A percentile compares a stretch with the other conserved stretches of the same genome.
Evolutionary conservation across 2,329 filamentous ascomycete genomes (phyloP).

Genomic region (Endoconidiophora polonica): DNA sequence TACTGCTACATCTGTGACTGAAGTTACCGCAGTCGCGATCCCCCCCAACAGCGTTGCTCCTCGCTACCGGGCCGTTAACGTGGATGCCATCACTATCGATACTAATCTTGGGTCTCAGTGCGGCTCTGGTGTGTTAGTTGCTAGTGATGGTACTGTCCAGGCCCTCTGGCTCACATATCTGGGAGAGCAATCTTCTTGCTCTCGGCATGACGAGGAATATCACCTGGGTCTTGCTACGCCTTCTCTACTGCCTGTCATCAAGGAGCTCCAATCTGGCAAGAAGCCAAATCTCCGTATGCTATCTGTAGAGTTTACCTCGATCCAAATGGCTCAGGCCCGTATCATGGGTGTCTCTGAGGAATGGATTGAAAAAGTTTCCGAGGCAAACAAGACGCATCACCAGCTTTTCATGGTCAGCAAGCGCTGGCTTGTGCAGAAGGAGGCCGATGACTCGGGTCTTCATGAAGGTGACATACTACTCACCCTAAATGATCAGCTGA

Average conservation of each 20-base stretch:
- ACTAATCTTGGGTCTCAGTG: conserved; percentile 83
- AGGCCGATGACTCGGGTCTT: conserved; percentile 29
- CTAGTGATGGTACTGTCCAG: conserved; percentile 81
- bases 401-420: conserved; percentile 98
- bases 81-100: conserved; percentile 94
- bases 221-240: conserved; percentile 84
- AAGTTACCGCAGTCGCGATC: conserved; percentile 93
- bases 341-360: conserved; percentile 95
- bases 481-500: conserved; percentile 76
- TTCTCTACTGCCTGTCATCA: conserved; percentile 73
- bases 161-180: conserved; percentile 95
- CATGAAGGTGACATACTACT: conserved; percentile 86
- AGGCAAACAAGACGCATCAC: conserved; percentile 78
- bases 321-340: conserved; percentile 91
- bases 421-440: conserved; percentile 48
- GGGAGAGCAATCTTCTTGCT: conserved; percentile 65
- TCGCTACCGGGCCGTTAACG: conserved; percentile 83
- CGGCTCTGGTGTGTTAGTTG: conserved; percentile 80
- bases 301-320: conserved; percentile 83
- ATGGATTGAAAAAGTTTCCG: conserved; percentile 82
- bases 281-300: conserved; percentile 75
- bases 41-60: conserved; percentile 85
- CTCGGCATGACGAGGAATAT: conserved; percentile 85
- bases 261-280: conserved; percentile 64
- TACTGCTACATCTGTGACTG: conserved; percentile 84